These are phyloP conservation scores for Ophiostoma piceae DNA, from an alignment of 2,329 filamentous ascomycete genomes.

Conservation along the genomic window DNA sequence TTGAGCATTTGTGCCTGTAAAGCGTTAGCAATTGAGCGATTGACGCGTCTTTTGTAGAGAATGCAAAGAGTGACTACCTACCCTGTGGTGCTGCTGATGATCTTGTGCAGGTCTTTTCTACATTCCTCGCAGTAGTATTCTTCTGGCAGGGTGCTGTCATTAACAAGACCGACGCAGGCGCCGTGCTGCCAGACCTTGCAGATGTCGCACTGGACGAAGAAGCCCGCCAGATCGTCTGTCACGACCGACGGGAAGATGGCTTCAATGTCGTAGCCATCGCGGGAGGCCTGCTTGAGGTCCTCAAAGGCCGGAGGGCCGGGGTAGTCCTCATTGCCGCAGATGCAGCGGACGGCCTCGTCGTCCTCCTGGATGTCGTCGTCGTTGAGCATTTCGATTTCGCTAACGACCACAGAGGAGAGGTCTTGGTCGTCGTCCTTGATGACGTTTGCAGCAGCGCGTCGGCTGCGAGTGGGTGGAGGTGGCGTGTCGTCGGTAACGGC, in stretches of 20 bases:
- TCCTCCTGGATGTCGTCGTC: slow-evolving; percentile 74
- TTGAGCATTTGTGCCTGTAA: slow-evolving; percentile 59
- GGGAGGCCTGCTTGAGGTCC: slow-evolving; percentile 47
- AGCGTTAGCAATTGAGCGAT: background rate
- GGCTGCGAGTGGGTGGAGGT: slow-evolving; percentile 64
- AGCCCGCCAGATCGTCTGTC: slow-evolving; percentile 80
- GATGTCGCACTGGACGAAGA: slow-evolving; percentile 96
- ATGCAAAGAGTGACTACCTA: slow-evolving; percentile 40
- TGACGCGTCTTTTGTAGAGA: background rate
- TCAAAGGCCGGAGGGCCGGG: slow-evolving; percentile 69
- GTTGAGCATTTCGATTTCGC: slow-evolving; percentile 50
- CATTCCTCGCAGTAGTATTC: slow-evolving; percentile 98
- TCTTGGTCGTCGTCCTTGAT: slow-evolving; percentile 51
- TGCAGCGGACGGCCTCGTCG: slow-evolving; percentile 90
- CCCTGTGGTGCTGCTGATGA: slow-evolving; percentile 77
- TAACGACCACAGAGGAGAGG: slow-evolving; percentile 38
- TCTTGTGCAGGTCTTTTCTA: slow-evolving; percentile 82
- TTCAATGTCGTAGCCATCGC: slow-evolving; percentile 54
- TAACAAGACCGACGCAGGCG: slow-evolving; percentile 94
- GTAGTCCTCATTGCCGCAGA: slow-evolving; percentile 92
- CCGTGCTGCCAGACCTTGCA: slow-evolving; percentile 99
- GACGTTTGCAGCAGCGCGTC: slow-evolving; percentile 35
- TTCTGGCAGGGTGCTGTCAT: slow-evolving; percentile 85
- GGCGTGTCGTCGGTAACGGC: slow-evolving; percentile 56
- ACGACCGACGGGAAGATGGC: slow-evolving; percentile 57